Conservation (phyloP, 2,329 filamentous ascomycete species). For the Penicillium brevicompactum region DNA sequence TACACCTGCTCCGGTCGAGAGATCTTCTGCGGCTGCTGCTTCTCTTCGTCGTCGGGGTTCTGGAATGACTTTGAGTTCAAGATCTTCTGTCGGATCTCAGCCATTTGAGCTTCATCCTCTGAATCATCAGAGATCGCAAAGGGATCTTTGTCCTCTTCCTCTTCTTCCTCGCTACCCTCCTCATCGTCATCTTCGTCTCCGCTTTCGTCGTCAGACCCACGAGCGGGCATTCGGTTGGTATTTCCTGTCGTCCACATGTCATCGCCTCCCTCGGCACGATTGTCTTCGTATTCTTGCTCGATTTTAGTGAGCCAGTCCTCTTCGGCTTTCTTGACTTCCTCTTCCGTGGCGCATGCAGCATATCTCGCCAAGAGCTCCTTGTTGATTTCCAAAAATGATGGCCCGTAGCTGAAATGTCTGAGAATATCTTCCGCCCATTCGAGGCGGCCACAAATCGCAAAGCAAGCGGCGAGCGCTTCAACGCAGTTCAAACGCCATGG, state of each 20-base stretch:
- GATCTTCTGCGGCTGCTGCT: constrained; percentile 64
- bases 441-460: constrained; percentile 84
- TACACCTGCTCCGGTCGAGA: constrained; percentile 56
- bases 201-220: constrained; percentile 57
- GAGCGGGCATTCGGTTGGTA: constrained; percentile 66
- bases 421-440: constrained; percentile 90
- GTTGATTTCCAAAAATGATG: constrained; percentile 90
- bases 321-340: constrained; percentile 79
- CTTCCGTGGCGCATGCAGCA: constrained; percentile 78
- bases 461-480: constrained; percentile 89
- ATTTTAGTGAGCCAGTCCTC: constrained; percentile 86
- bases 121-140: constrained; percentile 77
- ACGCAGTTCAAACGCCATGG: constrained; percentile 95
- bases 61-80: constrained; percentile 87
- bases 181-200: constrained; percentile 51
- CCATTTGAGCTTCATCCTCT: constrained; percentile 88
- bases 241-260: constrained; percentile 94
- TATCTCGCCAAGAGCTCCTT: constrained; percentile 78
- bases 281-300: constrained; percentile 85
- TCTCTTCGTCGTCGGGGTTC: constrained; percentile 54
- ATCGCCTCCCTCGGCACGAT: constrained; percentile 61
- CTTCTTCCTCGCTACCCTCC: constrained; percentile 46
- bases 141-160: constrained; percentile 61
- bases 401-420: constrained; percentile 82
- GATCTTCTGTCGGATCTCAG: constrained; percentile 85